Base-by-base conservation (phyloP, 129 eudicot species). In the Escallonia rubra region DNA sequence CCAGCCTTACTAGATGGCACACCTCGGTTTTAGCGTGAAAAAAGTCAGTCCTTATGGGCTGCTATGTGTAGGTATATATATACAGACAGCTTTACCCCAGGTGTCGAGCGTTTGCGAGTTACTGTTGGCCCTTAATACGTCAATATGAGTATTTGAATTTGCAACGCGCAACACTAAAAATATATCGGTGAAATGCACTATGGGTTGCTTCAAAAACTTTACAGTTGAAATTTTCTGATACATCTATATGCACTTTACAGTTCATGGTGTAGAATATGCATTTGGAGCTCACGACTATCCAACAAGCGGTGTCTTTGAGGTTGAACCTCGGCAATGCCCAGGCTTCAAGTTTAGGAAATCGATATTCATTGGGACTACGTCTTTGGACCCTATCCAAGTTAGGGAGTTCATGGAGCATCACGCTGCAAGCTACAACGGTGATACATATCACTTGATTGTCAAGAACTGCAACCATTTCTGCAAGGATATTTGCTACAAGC, bases 381-480 rank as follows among this genome's bases (percentile, higher is more conserved):
- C 74, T 58, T 70, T 83, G 60, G 83, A 78, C 69, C 80, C 83
- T 3, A 52, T 50, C 23, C 85, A 84, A 50, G 83, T 81, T 41
- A 64, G 83, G 41, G 90, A 79, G 61, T 87, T 87, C 73, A 83
- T 84, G 76, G 90, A 87, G 60, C 78, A 65, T 44, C 87, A 80
- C 39, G 76, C 90, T 59, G 82, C 79, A 59, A 78, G 64, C 77
- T 87, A 87, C 78, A 57, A 75, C 57, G 95, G 95, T 0, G 86
- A 87, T 71, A 72, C 90, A 0, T 87, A 87, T 79, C 90, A 87
- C 75, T 75, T 87, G 63, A 87, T 87, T 68, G 85, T 76, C n/a
- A 87, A 87, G 74, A 87, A 87, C 78, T 87, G 95, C 79, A 87
- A 87, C 76, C 95, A 87, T 69, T 87, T 87, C 75, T 87, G 90